Base-by-base conservation (phyloP, 1,139 yeast species). In the Ogataea hybrid region DNA sequence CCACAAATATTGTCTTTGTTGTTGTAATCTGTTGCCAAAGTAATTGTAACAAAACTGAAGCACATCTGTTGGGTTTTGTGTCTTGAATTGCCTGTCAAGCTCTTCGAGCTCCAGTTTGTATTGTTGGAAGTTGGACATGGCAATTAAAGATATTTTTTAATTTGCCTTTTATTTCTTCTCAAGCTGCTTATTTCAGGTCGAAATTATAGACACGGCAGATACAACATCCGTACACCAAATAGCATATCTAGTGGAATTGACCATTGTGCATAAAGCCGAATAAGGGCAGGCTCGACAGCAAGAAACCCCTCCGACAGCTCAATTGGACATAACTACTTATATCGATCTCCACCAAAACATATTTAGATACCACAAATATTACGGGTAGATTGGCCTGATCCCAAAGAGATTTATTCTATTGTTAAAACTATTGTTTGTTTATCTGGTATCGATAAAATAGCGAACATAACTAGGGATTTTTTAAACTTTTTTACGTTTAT, bases 11-110 rank as follows among this genome's bases (percentile, higher is more conserved):
- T 69, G 59, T 59, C 89, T 71, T 59, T 82, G 86, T 30, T 75
- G 71, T 52, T 77, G 82, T 47, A 84, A 67, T 50, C 81, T 77
- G 39, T 71, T 61, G 56, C 74, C 75, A 67, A 84, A 84, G 63
- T 81, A 82, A 59, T 80, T 76, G 48, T 86, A 84, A 57, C 90
- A 81, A 64, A 84, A 85, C 60, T 84, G 90, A 48, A 84, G 63
- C 23, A 84, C 69, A 58, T 84, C 90, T 16, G 69, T 62, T 2
- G 95, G 95, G 53, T 81, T 77, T 55, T 79, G 76, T 41, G 73
- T 68, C 41, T 71, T 68, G 48, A 84, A 70, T 60, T 81, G 87
- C 36, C 41, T 51, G 32, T 49, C 51, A 29, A 53, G 48, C 43
- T 48, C 53, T 15, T 44, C 43, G 29, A 53, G 35, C 35, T 49